Base-by-base conservation (phyloP, 768 basidiomycete species). In the Cystofilobasidium capitatum region DNA sequence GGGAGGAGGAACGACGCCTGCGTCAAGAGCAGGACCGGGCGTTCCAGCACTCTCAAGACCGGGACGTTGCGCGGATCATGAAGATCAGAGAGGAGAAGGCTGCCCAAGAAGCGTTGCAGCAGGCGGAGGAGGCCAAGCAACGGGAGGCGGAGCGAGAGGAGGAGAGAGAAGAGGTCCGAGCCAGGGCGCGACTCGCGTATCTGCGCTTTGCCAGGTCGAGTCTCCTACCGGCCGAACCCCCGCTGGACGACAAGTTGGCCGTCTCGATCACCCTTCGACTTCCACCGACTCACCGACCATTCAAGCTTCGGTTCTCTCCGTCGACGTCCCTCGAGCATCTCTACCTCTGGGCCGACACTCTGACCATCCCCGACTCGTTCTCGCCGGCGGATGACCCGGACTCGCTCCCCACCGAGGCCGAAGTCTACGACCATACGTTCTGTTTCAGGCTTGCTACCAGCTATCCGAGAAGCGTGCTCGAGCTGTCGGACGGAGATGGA, bases 1-100 rank as follows among this genome's bases (percentile, higher is more conserved):
- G 80, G 1, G 77, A 78, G 40, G 76, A 78, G 55, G 84, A 87
- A 24, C 81, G 90, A 16, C 77, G 80, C 24, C 73, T 91, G 24
- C 82, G 91, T 16, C 87, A 85, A 33, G 80, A 83, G 58, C 74
- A 92, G 72, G 92, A 94, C 72, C 81, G 82, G 12, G 88, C 89
- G 1, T 90, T 89, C 75, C 78, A 79, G 44, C 84, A 86, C 62
- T 81, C 85, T 71, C 85, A 83, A 1, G 74, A 79, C 42, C 77
- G 82, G 7, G 93, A 96, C 75, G 79, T 81, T 31, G 88, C 87
- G 74, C 81, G 86, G 57, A 84, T 90, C 37, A 17, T 73, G 64
- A 80, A 79, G 8, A 80, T 80, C 51, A 81, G 86, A 54, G 80
- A 74, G 16, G 83, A 82, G 72, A 45, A 58, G 29, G 68, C 36